Evolutionary conservation across 768 basidiomycete genomes (phyloP).

Genomic region (Mycena capillaripes): DNA sequence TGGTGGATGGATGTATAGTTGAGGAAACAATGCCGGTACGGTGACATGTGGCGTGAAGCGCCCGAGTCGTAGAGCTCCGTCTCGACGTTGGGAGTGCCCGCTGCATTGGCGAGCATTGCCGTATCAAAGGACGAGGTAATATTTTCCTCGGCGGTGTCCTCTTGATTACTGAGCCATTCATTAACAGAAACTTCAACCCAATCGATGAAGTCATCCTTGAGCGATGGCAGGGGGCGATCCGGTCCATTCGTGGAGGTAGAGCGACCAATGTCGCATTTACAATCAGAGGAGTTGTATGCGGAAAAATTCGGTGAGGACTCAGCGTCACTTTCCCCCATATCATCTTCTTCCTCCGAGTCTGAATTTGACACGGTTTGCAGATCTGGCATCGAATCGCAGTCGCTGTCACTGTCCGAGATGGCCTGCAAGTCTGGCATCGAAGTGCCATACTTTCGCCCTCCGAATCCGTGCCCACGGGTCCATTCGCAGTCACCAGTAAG

Average conservation of each 20-base stretch:
- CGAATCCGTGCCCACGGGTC: too few species aligned
- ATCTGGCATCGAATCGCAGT: background rate
- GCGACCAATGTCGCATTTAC: background rate
- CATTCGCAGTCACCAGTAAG: background rate
- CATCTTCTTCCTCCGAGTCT: background rate
- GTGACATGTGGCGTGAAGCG: background rate
- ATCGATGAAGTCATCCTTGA: too few species aligned
- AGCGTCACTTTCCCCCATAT: constrained; percentile 13
- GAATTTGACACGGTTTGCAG: constrained; percentile 19
- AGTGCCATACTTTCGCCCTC: background rate
- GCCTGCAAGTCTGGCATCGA: constrained; percentile 6
- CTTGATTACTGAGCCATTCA: too few species aligned
- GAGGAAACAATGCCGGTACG: too few species aligned
- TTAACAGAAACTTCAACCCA: too few species aligned
- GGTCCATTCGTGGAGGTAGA: background rate
- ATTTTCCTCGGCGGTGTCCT: too few species aligned
- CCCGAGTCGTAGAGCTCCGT: constrained; percentile 8
- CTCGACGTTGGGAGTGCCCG: background rate
- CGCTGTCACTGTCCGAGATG: constrained; percentile 15
- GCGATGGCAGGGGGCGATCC: background rate
- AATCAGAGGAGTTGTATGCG: constrained; percentile 5
- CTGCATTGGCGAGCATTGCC: too few species aligned
- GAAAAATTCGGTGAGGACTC: constrained; percentile 18
- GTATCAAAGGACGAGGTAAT: too few species aligned
- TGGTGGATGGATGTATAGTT: too few species aligned